A percentile compares a stretch with the other conserved stretches of the same genome.
These are phyloP conservation scores for Cytospora chrysosperma DNA, from an alignment of 2,329 filamentous ascomycete species.

Conservation along the genomic window DNA sequence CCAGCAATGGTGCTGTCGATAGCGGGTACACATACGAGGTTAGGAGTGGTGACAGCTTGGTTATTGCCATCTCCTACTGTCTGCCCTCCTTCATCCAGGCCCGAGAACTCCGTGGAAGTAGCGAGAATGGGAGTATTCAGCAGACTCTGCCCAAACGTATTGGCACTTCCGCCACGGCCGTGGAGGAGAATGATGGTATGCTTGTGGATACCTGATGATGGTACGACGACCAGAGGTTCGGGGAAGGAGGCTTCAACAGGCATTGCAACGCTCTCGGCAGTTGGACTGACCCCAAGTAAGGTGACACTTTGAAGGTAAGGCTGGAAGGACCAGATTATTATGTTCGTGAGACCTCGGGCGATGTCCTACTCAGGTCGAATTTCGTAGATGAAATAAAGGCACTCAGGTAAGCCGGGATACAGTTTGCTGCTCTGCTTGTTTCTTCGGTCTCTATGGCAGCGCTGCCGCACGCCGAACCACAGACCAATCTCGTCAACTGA, in stretches of 20 bases:
- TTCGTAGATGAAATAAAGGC: not conserved
- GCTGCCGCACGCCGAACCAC: not conserved
- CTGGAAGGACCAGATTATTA: not conserved
- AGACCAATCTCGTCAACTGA: not conserved
- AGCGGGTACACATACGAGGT: not conserved
- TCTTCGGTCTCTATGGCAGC: not conserved
- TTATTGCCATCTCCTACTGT: not conserved
- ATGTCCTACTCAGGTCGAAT: not conserved
- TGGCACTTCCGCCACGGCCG: conserved; percentile 45
- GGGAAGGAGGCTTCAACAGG: not conserved
- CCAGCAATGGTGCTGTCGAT: not conserved
- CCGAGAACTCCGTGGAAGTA: not conserved
- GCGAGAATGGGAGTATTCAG: conserved; percentile 32
- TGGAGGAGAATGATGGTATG: conserved; percentile 50
- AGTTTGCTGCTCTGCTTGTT: not conserved
- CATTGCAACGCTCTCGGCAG: not conserved
- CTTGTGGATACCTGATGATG: conserved; percentile 33
- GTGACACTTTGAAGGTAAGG: not conserved
- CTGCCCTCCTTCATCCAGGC: not conserved
- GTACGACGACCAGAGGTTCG: conserved; percentile 27
- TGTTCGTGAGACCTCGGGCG: not conserved
- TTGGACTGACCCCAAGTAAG: no score
- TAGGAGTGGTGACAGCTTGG: not conserved
- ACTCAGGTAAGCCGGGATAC: not conserved
- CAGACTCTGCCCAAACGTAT: conserved; percentile 41